Base-by-base conservation (phyloP, 805 yeast species). In the Candida bentonensis region DNA sequence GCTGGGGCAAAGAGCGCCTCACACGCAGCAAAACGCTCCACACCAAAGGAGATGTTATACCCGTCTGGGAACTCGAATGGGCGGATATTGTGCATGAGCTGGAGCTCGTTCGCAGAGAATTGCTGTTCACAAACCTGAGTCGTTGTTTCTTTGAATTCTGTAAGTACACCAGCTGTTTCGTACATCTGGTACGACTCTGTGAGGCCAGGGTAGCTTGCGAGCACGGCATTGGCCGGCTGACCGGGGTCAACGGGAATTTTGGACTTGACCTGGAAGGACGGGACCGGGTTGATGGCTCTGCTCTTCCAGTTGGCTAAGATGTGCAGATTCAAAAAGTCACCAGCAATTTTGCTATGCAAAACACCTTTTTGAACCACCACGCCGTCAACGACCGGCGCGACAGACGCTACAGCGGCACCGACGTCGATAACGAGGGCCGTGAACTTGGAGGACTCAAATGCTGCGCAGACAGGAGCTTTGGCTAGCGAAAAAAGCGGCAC, bases 341-440 rank as follows among this genome's bases (percentile, higher is more conserved):
- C 97, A 2, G 88, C 96, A 57, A 72, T 82, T 53, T 75, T 77
- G 15, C 84, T 73, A 59, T 76, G 81, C 48, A 72, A 65, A 3
- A 76, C 69, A 41, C 84, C 82, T 44, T 54, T 54, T 3, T 41
- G 15, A 5, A 49, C 46, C 36, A 54, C 55, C 13, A 46, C 46
- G 20, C 36, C 36, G 17, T 30, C 36, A 15, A 30, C 36, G 17
- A 30, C 36, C 7, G 36, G 36, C 5, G 92, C 81, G 7, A 85
- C 83, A 25, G 79, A 70, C 15, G 80, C 70, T 3, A 75, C 73
- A 2, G 80, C 68, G 7, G 82, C 69, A 2, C 95, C 96, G 40
- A 87, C 62, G 58, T 88, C 95, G 22, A 87, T 71, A 5, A 87
- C 84, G 47, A 88, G 67, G 3, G 89, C 86, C 9, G 82, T 79